A percentile compares a stretch with the other conserved stretches of the same genome.
Conservation (phyloP, 1,139 yeast species). For the Yamadazyma pseudoaaseri region DNA sequence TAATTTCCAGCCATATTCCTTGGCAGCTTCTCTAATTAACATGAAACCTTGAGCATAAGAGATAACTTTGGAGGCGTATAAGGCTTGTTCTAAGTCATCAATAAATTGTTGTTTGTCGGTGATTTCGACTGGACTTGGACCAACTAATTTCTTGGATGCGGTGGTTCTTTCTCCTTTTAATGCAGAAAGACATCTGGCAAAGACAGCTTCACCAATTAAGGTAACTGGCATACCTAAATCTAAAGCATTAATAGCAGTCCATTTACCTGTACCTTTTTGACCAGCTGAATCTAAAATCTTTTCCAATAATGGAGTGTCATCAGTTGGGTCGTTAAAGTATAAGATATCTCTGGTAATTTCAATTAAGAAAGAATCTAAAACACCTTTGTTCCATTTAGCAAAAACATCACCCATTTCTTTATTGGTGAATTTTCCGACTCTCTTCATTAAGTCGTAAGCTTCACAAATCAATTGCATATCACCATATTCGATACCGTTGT, state of each 20-base stretch:
- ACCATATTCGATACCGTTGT: constrained; percentile 99
- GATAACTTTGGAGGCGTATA: constrained; percentile 97
- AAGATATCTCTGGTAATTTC: constrained; percentile 97
- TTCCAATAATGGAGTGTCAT: constrained; percentile 91
- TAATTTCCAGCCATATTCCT: constrained; percentile 94
- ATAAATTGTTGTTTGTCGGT: constrained; percentile 81
- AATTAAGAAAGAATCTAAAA: constrained; percentile 92
- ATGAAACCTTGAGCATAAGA: constrained; percentile 99
- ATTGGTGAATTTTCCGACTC: constrained; percentile 87
- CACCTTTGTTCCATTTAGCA: constrained; percentile 94
- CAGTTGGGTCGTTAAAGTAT: constrained; percentile 79
- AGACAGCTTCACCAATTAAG: constrained; percentile 97
- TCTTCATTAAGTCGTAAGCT: constrained; percentile 94
- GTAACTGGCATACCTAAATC: constrained; percentile 99
- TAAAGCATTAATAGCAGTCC: constrained; percentile 98
- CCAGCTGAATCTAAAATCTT: constrained; percentile 97
- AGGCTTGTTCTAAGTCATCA: constrained; percentile 95
- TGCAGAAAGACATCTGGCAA: constrained; percentile 93
- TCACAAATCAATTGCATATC: constrained; percentile 99
- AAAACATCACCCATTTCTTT: constrained; percentile 94
- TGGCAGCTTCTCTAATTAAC: constrained; percentile 98
- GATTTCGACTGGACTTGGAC: constrained; percentile 63
- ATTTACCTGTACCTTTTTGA: constrained; percentile 99
- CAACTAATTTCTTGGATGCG: constrained; percentile 76
- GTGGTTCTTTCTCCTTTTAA: constrained; percentile 85